Evolutionary conservation across 2,329 filamentous ascomycete genomes (phyloP), one percentile per base, ranked within the genome.

Genomic region (Basipetospora chlamydospora): DNA sequence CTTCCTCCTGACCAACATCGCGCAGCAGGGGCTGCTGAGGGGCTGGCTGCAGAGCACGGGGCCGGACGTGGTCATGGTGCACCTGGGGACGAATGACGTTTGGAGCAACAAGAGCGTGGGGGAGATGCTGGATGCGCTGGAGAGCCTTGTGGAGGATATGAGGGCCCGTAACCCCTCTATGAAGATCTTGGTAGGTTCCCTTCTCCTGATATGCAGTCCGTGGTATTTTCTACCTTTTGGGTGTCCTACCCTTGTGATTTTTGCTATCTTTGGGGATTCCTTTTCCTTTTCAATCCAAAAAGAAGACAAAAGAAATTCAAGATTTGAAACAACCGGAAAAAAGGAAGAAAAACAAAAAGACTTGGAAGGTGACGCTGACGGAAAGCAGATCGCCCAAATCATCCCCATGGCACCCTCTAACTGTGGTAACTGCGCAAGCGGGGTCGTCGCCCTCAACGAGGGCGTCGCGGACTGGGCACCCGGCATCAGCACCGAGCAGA

Each of bases 71-170:
- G 57, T 64, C 10, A 58, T 56, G 49, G 61, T 62, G 46, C 61
- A 61, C 56, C 50, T 64, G 5, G 61, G 61, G 25, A 65, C 61
- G 3, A 63, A 64, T 43, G 61, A 65, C 43, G 53, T 64, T 8
- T 39, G 37, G 37, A 39, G 26, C 31, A 32, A 33, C 13, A 33
- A 21, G 4, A 15, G 22, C 21, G 12, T 31, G 9, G 37, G 23
- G 2, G 37, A 23, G 31, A 39, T 39, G 5, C 8, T 34, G 8
- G 30, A 7, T 12, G 20, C 37, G n/a, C 29, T 39, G 26, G 30
- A 33, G 25, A 34, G 12, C 5, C 25, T 39, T 16, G 17, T 39
- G n/a, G 31, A 31, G 30, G 25, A 39, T 22, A 39, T 39, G 37
- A 28, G 37, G 30, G 37, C 20, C 4, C 23, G 18, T 13, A 39